Evolutionary conservation across 192 early-diverging fungal species (phyloP).

Genomic region (Rhizophlyctis rosea): DNA sequence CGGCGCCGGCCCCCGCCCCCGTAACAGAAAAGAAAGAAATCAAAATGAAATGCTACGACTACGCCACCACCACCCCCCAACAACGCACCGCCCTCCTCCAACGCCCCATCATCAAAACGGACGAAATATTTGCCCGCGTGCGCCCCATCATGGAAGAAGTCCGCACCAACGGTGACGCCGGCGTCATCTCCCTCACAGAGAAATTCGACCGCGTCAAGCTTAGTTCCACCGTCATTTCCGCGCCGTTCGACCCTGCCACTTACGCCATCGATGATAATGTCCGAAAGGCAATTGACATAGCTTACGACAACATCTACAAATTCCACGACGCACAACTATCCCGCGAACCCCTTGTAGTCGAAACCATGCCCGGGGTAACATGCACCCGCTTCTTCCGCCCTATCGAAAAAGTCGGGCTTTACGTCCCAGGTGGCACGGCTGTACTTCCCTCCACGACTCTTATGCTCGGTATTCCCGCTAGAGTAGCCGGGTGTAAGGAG

Average conservation of each 20-base stretch:
- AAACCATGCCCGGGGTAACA: conserved; percentile 97
- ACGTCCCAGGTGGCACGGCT: conserved; percentile 97
- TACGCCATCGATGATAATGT: conserved; percentile 57
- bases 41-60: conserved; percentile 68
- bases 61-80: conserved; percentile 42
- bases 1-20: conserved; percentile 21
- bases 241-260: conserved; percentile 66
- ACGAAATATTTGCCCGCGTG: conserved; percentile 82
- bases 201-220: conserved; percentile 90
- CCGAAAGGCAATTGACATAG: conserved; percentile 85
- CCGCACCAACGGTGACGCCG: conserved; percentile 76
- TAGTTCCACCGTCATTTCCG: conserved; percentile 62
- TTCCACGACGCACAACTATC: conserved; percentile 94
- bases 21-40: conserved; percentile 40
- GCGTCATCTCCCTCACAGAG: conserved; percentile 76
- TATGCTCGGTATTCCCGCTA: conserved; percentile 96
- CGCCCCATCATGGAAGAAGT: conserved; percentile 89
- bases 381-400: conserved; percentile 91
- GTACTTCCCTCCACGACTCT: conserved; percentile 92
- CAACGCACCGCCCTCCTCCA: conserved; percentile 67
- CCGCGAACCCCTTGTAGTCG: conserved; percentile 67
- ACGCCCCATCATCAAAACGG: conserved; percentile 89
- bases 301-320: conserved; percentile 85
- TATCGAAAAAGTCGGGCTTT: conserved; percentile 95
- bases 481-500: conserved; percentile 91